phyloP scores from a whole-genome alignment of 768 basidiomycete species.

The Leccinum longicurvipes region DNA sequence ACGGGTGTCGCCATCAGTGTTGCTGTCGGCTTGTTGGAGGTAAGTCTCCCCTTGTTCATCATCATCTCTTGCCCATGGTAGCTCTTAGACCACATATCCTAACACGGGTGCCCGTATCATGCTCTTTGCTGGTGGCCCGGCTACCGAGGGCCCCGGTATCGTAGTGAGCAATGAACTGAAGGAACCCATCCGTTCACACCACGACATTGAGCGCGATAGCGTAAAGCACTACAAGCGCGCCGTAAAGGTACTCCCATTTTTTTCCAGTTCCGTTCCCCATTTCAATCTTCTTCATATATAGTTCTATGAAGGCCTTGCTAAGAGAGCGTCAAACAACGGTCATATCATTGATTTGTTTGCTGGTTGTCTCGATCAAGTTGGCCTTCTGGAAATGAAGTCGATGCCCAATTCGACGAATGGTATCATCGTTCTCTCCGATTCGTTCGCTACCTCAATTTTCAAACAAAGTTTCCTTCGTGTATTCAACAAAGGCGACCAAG shows the following conservation, averaged over 20 bases:
- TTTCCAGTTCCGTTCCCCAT: not conserved
- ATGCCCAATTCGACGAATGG: constrained; percentile 96
- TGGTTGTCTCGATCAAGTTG: constrained; percentile 97
- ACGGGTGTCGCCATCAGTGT: constrained; percentile 94
- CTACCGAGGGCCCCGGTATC: constrained; percentile 95
- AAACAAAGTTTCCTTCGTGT: constrained; percentile 95
- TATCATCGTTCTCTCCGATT: constrained; percentile 92
- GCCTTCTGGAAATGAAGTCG: constrained; percentile 95
- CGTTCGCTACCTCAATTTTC: constrained; percentile 97
- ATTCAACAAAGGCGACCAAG: constrained; percentile 90
- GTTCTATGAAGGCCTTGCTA: constrained; percentile 95
- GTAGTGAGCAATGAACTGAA: constrained; percentile 94
- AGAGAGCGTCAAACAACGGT: constrained; percentile 90
- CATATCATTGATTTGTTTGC: constrained; percentile 95
- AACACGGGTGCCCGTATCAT: constrained; percentile 96
- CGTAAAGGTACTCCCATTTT: constrained; percentile 63
- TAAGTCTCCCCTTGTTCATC: constrained; percentile 25
- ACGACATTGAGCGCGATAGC: constrained; percentile 96
- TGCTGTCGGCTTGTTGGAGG: constrained; percentile 89
- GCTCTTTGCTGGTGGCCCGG: constrained; percentile 93
- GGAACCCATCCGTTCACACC: constrained; percentile 97
- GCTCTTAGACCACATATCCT: constrained; percentile 72
- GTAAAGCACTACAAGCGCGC: constrained; percentile 98
- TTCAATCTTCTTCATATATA: constrained; percentile 30
- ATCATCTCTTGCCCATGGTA: not conserved